These are phyloP conservation scores for Diaporthe batatas DNA, from an alignment of 2,329 filamentous ascomycete species.

Conservation along the genomic window DNA sequence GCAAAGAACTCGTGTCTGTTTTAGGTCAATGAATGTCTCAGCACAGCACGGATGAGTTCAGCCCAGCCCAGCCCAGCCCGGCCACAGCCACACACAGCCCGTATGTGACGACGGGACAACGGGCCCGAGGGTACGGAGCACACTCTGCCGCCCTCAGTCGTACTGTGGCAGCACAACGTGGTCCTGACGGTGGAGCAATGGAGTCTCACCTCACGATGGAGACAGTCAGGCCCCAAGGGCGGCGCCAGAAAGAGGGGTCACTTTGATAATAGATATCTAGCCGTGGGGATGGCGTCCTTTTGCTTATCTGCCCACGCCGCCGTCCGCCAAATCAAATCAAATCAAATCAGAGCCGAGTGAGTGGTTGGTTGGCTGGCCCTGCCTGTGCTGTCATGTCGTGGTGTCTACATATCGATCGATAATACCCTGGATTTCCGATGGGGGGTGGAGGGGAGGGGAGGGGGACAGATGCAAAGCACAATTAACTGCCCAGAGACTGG, in stretches of 20 bases:
- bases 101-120: background rate
- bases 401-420: background rate
- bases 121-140: conserved; percentile 26
- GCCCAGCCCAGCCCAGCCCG: background rate
- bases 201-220: background rate
- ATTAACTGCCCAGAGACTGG: background rate
- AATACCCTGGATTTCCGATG: background rate
- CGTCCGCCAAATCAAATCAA: background rate
- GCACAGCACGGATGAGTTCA: background rate
- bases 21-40: background rate
- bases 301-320: conserved; percentile 9
- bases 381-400: conserved; percentile 16
- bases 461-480: background rate
- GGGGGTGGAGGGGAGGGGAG: too few relatives aligned
- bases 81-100: too few relatives aligned
- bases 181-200: background rate
- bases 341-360: conserved; percentile 22
- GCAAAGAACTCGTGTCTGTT: background rate
- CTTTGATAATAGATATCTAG: conserved; percentile 19
- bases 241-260: conserved; percentile 23
- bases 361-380: background rate
- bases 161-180: background rate
- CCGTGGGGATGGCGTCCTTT: conserved; percentile 30
- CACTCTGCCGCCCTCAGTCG: background rate
- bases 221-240: background rate